Conservation (phyloP, 345 rosid genomes). For the Excoecaria agallocha region DNA sequence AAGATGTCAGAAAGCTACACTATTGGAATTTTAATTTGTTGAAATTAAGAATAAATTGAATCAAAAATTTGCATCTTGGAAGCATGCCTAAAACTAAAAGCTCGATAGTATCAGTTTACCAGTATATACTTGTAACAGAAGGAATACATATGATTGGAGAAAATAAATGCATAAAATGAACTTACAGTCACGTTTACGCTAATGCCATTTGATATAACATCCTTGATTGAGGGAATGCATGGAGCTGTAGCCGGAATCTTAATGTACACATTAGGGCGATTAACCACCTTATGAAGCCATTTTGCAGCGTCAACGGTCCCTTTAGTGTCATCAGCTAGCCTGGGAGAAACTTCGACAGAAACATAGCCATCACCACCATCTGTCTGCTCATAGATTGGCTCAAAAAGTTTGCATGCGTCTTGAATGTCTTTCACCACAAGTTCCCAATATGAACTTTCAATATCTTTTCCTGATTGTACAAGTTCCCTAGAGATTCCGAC, state of each 20-base stretch:
- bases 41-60: not conserved
- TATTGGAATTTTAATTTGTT: not conserved
- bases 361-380: slow-evolving; percentile 94
- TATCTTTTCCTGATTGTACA: slow-evolving; percentile 84
- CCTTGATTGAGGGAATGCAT: slow-evolving; percentile 86
- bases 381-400: slow-evolving; percentile 84
- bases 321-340: slow-evolving; percentile 82
- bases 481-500: slow-evolving; percentile 57
- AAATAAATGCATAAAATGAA: slow-evolving; percentile 14
- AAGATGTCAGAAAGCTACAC: slow-evolving; percentile 7
- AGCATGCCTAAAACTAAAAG: not conserved
- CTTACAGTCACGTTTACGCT: slow-evolving; percentile 97
- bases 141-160: not conserved
- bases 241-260: slow-evolving; percentile 96
- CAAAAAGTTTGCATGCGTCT: slow-evolving; percentile 96
- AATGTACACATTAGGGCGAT: slow-evolving; percentile 84
- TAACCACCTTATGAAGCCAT: slow-evolving; percentile 79
- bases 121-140: not conserved
- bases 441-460: slow-evolving; percentile 92
- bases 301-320: slow-evolving; percentile 93
- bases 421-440: slow-evolving; percentile 97
- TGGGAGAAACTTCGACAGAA: slow-evolving; percentile 96
- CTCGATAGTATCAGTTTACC: not conserved
- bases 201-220: slow-evolving; percentile 79
- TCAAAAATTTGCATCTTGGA: not conserved